Conservation (phyloP, 805 yeast genomes). For the Teunomyces panamensis region DNA sequence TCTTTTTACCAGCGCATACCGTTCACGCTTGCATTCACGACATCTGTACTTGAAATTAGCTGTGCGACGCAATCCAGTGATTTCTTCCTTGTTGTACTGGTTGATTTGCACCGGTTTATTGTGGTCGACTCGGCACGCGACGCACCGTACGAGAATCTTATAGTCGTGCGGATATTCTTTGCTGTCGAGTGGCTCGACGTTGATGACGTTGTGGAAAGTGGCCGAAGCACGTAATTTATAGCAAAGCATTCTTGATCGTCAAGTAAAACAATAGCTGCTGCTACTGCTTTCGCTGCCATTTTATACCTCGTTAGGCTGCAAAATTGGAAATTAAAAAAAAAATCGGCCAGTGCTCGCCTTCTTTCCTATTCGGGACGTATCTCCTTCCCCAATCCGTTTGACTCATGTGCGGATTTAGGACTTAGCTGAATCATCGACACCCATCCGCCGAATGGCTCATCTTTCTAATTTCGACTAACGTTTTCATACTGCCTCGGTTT, state of each 20-base stretch:
- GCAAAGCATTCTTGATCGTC: conserved; percentile 1
- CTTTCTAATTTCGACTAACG: too few species aligned
- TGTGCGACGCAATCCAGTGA: conserved; percentile 1
- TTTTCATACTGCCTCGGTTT: too few species aligned
- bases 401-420: too few species aligned
- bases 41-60: conserved; percentile 6
- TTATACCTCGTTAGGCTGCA: not conserved
- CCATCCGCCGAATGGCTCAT: too few species aligned
- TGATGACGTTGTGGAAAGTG: conserved; percentile 1
- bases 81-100: not conserved
- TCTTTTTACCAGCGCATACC: conserved; percentile 5
- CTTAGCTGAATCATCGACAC: too few species aligned
- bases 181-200: conserved; percentile 7
- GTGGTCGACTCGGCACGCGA: conserved; percentile 1
- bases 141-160: conserved; percentile 5
- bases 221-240: conserved; percentile 5
- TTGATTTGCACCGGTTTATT: conserved; percentile 7
- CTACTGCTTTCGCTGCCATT: not conserved
- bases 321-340: not conserved
- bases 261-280: not conserved
- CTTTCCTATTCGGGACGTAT: too few species aligned
- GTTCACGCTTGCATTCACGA: conserved; percentile 6
- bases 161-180: conserved; percentile 7
- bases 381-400: too few species aligned
- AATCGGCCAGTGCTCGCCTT: too few species aligned